Evolutionary conservation across 352 stramenopile species (phyloP), one percentile per base, ranked within the genome.

Genomic region (Elongisporangium senticosum): DNA sequence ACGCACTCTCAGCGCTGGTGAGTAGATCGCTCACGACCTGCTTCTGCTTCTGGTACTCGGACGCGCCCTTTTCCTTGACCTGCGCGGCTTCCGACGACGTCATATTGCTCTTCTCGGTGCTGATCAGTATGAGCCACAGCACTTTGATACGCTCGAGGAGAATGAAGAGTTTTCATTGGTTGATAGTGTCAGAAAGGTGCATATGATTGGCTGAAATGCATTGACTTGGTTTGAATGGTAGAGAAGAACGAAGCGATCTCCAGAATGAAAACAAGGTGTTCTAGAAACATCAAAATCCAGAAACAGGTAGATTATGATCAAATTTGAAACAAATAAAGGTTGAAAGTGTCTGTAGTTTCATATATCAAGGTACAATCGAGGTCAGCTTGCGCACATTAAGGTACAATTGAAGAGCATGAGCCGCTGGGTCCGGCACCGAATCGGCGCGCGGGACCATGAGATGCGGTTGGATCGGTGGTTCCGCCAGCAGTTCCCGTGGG

Each of bases 31-130:
- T 67, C 33, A 90, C 77, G n/a, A 93, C 64, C 65, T 93, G 72
- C 66, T 88, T 88, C 60, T 93, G 79, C 61, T 83, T 74, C 60
- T 93, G 75, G 68, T 85, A 93, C 62, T 90, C 69, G 61, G 73
- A 79, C 37, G 69, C 74, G 55, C 84, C 81, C 49, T 80, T 61
- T 59, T 86, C 69, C 65, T 89, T 85, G 52, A 79, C 68, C 62
- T 83, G 72, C 24, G 64, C 60, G 33, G 58, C 55, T 13, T 62
- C 69, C 33, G 59, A 62, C 58, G 74, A 64, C 59, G 69, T 82
- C 14, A 39, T 71, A 26, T 23, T 22, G 22, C 19, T 67, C 48
- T 26, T 58, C 33, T 63, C 50, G 51, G 4, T 39, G 15, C 23
- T 21, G 13, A 8, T 62, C 37, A 14, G 49, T 53, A 40, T 51